These are phyloP conservation scores for Elymus sibiricus DNA, from an alignment of 176 grass and related monocot genomes.

Conservation along the genomic window DNA sequence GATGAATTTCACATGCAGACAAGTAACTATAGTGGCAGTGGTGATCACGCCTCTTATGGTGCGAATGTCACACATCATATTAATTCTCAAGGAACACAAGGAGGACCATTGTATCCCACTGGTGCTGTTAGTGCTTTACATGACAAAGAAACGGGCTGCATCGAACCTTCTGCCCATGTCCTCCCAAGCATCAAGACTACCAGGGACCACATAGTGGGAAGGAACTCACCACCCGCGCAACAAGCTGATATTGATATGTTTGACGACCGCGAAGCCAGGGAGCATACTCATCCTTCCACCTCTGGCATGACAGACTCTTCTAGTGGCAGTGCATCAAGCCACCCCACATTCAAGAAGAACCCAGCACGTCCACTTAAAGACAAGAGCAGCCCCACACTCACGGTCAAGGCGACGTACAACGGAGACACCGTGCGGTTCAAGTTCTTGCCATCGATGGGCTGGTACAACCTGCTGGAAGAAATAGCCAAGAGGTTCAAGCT, in stretches of 20 bases:
- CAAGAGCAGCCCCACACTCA: conserved; percentile 32
- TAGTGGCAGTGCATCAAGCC: conserved; percentile 71
- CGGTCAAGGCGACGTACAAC: conserved; percentile 82
- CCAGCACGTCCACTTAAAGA: background rate
- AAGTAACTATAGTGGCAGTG: background rate
- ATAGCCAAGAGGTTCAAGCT: conserved; percentile 84
- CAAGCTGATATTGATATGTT: conserved; percentile 38
- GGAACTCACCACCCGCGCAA: conserved; percentile 15
- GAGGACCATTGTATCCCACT: background rate
- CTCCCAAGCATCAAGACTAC: background rate
- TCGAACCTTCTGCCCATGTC: background rate
- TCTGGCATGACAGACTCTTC: conserved; percentile 85
- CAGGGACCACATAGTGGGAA: conserved; percentile 1
- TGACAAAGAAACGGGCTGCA: background rate
- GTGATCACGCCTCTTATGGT: conserved; percentile 3
- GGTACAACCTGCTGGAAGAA: conserved; percentile 66
- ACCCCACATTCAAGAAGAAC: conserved; percentile 60
- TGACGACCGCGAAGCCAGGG: conserved; percentile 28
- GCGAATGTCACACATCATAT: background rate
- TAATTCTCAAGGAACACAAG: conserved; percentile 15
- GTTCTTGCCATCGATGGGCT: conserved; percentile 53
- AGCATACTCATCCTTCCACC: conserved; percentile 51
- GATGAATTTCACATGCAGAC: conserved; percentile 22
- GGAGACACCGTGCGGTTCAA: conserved; percentile 85
- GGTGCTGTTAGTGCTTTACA: background rate